These are phyloP conservation scores for Rhodamnia rubescens DNA, from an alignment of 345 rosid species.

Conservation along the genomic window DNA sequence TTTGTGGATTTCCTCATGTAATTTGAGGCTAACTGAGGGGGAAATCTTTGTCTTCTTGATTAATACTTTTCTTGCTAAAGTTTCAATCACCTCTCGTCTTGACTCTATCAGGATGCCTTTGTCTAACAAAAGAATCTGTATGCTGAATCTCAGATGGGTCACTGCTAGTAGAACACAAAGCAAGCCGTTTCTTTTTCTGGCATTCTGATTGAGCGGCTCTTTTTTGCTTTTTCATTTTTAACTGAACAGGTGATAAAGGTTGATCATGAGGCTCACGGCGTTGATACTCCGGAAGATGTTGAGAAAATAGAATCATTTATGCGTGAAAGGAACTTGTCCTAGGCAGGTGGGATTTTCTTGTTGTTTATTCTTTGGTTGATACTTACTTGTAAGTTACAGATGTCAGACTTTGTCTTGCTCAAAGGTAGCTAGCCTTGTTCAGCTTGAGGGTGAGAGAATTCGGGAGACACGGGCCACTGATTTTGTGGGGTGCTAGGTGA, in stretches of 20 bases:
- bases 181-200: background rate
- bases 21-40: background rate
- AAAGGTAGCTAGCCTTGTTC: background rate
- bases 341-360: background rate
- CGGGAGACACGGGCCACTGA: background rate
- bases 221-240: background rate
- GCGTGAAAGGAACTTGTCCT: conserved; percentile 58
- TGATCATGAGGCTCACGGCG: conserved; percentile 88
- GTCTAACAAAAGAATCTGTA: background rate
- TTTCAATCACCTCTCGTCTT: background rate
- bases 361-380: background rate
- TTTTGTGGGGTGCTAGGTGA: background rate
- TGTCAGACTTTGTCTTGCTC: background rate
- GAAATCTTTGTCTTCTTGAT: background rate
- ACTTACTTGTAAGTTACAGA: background rate
- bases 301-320: conserved; percentile 74
- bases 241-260: conserved; percentile 74
- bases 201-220: background rate
- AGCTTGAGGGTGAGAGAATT: background rate
- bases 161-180: background rate
- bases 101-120: background rate
- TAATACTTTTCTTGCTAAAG: background rate
- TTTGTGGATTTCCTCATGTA: background rate
- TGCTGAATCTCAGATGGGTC: background rate
- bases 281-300: conserved; percentile 73